Percentiles rank a stretch among this genome's conserved stretches.
Conservation (phyloP, 139 green algal genomes). For the Asterochloris erici region DNA sequence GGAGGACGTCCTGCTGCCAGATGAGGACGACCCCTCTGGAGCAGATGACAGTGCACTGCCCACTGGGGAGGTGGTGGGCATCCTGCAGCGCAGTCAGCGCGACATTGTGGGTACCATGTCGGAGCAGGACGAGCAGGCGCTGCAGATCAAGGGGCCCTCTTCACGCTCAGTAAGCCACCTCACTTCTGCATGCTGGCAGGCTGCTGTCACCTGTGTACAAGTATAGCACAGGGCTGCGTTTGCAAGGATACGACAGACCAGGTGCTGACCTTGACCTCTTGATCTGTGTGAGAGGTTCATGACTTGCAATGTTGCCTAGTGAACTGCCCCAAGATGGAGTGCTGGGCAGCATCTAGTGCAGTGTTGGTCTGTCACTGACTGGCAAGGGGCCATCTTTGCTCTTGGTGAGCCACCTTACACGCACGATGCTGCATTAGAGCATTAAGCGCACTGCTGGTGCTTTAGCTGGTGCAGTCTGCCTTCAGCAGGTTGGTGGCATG, state of each 20-base stretch:
- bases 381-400: too few species aligned
- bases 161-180: background rate
- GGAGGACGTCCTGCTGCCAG: background rate
- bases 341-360: too few species aligned
- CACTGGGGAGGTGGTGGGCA: constrained; percentile 26
- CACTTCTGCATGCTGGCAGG: too few species aligned
- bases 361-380: too few species aligned
- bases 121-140: constrained; percentile 29
- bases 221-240: background rate
- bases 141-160: background rate
- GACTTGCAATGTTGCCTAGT: background rate
- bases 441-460: too few species aligned
- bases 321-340: background rate
- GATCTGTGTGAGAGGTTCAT: background rate
- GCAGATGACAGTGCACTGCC: constrained; percentile 4
- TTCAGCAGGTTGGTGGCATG: too few species aligned
- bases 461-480: too few species aligned
- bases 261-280: background rate
- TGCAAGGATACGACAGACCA: background rate
- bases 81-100: constrained; percentile 16
- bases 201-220: background rate
- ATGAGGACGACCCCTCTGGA: too few species aligned
- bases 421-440: too few species aligned
- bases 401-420: too few species aligned
- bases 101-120: constrained; percentile 40